Percentiles rank a stretch among this genome's conserved stretches.
Conservation (phyloP, 2,329 filamentous ascomycete genomes). For the Clathrospora elynae region DNA sequence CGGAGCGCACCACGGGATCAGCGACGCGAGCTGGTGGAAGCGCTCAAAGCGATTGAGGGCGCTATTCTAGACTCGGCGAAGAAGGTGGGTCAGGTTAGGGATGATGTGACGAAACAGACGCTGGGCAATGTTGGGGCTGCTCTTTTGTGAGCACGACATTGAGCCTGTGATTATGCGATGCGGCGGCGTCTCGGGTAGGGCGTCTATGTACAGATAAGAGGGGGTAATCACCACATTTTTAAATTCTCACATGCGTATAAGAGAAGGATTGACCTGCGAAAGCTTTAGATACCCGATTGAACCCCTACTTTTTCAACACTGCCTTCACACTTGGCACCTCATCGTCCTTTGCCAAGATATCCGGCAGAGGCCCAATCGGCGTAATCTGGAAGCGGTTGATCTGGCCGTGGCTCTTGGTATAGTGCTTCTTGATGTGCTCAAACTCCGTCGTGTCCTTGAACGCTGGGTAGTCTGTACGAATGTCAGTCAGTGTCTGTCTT, state of each 20-base stretch:
- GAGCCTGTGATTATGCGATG: background rate
- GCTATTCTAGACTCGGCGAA: constrained; percentile 56
- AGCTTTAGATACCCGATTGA: constrained; percentile 26
- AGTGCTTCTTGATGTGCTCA: constrained; percentile 89
- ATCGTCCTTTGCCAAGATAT: constrained; percentile 77
- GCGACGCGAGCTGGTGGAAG: constrained; percentile 53
- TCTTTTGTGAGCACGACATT: constrained; percentile 26
- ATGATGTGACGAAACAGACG: constrained; percentile 54
- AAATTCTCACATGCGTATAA: background rate
- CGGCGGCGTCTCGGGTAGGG: no score
- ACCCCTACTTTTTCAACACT: constrained; percentile 17
- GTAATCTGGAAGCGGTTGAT: constrained; percentile 75
- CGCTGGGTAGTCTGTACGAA: constrained; percentile 62
- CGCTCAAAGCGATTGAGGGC: constrained; percentile 56
- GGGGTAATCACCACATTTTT: no score
- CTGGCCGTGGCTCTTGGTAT: constrained; percentile 68
- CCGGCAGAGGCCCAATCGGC: constrained; percentile 80
- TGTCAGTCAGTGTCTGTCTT: no score
- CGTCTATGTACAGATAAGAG: no score
- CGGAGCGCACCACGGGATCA: constrained; percentile 44
- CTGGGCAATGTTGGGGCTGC: constrained; percentile 42
- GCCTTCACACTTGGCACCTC: constrained; percentile 69
- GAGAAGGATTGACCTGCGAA: background rate
- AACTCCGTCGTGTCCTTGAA: constrained; percentile 87
- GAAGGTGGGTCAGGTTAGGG: constrained; percentile 54